Evolutionary conservation across 306 rosid genomes (phyloP).

Genomic region (Gillenia trifoliata): DNA sequence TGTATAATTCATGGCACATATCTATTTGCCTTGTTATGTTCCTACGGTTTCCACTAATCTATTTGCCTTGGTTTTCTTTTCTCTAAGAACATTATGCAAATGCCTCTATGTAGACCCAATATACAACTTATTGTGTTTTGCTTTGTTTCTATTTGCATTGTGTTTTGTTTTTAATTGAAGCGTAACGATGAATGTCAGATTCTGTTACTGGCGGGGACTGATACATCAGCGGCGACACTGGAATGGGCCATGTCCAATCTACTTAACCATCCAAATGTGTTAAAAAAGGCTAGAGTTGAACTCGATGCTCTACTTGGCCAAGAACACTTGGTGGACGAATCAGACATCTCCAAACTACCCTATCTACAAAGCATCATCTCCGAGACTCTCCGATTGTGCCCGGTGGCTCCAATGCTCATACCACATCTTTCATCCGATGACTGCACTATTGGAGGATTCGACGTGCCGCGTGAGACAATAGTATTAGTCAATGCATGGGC

Average conservation of each 20-base stretch:
- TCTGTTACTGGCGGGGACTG: too few relatives aligned
- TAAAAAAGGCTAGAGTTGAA: not conserved
- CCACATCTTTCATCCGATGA: slow-evolving; percentile 34
- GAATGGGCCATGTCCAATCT: not conserved
- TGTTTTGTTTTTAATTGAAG: too few relatives aligned
- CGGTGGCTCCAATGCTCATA: slow-evolving; percentile 13
- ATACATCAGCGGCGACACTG: not conserved
- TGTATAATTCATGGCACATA: too few relatives aligned
- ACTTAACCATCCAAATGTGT: not conserved
- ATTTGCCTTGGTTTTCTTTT: too few relatives aligned
- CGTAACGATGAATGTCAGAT: too few relatives aligned
- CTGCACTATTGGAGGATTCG: slow-evolving; percentile 25
- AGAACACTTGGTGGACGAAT: slow-evolving; percentile 32
- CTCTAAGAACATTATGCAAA: too few relatives aligned
- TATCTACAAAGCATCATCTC: slow-evolving; percentile 33
- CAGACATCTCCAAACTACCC: slow-evolving; percentile 1
- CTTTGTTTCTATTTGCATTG: too few relatives aligned
- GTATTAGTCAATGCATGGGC: slow-evolving; percentile 44
- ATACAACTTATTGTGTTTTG: too few relatives aligned
- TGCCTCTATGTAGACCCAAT: too few relatives aligned
- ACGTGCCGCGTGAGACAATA: slow-evolving; percentile 29
- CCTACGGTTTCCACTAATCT: too few relatives aligned
- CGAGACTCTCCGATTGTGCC: too few relatives aligned
- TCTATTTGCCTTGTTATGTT: too few relatives aligned
- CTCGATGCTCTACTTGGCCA: slow-evolving; percentile 27